Evolutionary conservation across 2,329 filamentous ascomycete genomes (phyloP).

Genomic region (Leptosphaerulina australis): DNA sequence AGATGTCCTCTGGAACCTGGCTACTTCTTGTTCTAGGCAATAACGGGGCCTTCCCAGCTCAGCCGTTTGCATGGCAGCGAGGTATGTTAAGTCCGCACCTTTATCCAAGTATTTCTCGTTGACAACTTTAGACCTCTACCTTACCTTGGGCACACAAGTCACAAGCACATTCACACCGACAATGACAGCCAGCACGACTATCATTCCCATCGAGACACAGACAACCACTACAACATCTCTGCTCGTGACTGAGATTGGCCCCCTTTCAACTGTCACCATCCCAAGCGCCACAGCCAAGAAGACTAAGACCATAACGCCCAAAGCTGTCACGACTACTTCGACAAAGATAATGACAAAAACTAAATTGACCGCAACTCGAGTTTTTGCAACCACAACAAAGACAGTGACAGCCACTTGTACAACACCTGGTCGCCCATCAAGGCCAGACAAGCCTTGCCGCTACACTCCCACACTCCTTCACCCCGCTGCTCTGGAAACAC

Average conservation of each 20-base stretch:
- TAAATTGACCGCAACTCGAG: conserved; percentile 34
- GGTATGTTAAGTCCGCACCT: conserved; percentile 36
- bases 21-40: conserved; percentile 54
- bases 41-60: conserved; percentile 48
- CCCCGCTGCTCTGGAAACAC: conserved; percentile 38
- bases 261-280: conserved; percentile 39
- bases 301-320: conserved; percentile 42
- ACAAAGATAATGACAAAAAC: conserved; percentile 38
- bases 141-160: conserved; percentile 42
- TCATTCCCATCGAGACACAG: conserved; percentile 33
- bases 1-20: conserved; percentile 54
- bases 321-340: conserved; percentile 31
- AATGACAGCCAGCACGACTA: conserved; percentile 41
- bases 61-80: conserved; percentile 55
- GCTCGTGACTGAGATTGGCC: conserved; percentile 34
- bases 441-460: conserved; percentile 43
- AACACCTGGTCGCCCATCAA: conserved; percentile 34
- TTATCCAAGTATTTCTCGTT: not conserved
- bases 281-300: conserved; percentile 42
- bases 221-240: conserved; percentile 34
- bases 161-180: conserved; percentile 44
- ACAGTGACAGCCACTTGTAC: conserved; percentile 50
- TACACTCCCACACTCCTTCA: conserved; percentile 46
- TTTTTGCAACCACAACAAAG: conserved; percentile 38
- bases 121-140: conserved; percentile 35